Base-by-base conservation (phyloP, 306 rosid species). In the Datisca glomerata region DNA sequence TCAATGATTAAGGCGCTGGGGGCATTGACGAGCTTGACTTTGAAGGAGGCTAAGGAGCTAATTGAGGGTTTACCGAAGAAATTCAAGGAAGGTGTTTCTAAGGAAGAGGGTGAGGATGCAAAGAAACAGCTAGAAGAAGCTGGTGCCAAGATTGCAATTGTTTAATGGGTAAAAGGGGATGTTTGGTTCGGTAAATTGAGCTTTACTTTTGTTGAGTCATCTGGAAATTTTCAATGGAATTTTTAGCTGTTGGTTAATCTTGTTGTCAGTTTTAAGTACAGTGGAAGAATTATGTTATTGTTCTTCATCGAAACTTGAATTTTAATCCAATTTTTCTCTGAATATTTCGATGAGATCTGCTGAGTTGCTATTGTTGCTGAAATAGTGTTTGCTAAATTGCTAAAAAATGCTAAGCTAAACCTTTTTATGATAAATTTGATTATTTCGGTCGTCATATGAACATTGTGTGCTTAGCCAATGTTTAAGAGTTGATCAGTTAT, bases 51-150 rank as follows among this genome's bases (percentile, higher is more conserved):
- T 3, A 87, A 87, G 61, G 97, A 87, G 18, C 55, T 87, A 44
- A 87, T 87, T 5, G 94, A 87, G 56, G 97, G 94, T 0, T 61
- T 87, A 68, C 97, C 97, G 38, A 87, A 87, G 93, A 87, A 87
- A 52, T 83, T 87, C 47, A 83, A 75, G 47, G 93, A 83, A 59
- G 97, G 74, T 3, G 45, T 69, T 29, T 67, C 93, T 0, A 79
- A 83, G 60, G 97, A 87, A 1, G 97, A 87, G 35, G 97, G 94
- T 0, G 94, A 87, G 1, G 97, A 83, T 0, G 93, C 93, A 1
- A 87, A 83, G 83, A 87, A 87, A 69, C 86, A 76, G 67, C 94
- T 87, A 0, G 97, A 87, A 68, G 94, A 18, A 11, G 97, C 97
- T 23, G 97, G 97, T 31, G 97, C 94, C 2, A 87, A 83, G 70